phyloP scores from a whole-genome alignment of 2,329 filamentous ascomycete genomes.

The Pseudogymnoascus sp. region DNA sequence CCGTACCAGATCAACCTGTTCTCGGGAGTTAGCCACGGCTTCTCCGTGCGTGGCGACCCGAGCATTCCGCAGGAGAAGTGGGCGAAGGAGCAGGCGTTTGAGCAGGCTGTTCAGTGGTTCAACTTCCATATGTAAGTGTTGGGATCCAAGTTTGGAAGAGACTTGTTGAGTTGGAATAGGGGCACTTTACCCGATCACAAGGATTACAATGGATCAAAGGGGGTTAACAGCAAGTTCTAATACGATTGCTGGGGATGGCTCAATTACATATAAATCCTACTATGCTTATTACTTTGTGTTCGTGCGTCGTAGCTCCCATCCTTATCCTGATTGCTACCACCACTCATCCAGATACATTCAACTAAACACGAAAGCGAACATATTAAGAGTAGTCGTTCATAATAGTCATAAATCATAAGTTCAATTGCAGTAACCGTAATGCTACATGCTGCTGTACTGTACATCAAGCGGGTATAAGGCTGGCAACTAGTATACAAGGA shows the following conservation, averaged over 20 bases:
- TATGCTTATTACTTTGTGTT: neutral
- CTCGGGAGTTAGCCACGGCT: constrained; percentile 67
- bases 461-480: constrained; percentile 8
- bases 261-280: neutral
- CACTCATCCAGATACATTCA: neutral
- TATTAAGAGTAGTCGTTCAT: neutral
- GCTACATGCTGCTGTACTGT: constrained; percentile 3
- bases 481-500: constrained; percentile 8
- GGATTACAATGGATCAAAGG: neutral
- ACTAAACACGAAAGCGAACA: neutral
- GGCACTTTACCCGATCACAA: neutral
- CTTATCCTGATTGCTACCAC: neutral
- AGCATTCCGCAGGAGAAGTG: constrained; percentile 53
- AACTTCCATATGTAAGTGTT: constrained; percentile 42
- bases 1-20: constrained; percentile 68
- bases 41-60: constrained; percentile 62
- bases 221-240: neutral
- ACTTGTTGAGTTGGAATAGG: constrained; percentile 5
- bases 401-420: constrained; percentile 4
- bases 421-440: neutral
- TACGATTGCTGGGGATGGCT: too few relatives aligned
- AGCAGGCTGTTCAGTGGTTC: constrained; percentile 74
- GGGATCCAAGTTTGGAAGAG: constrained; percentile 1
- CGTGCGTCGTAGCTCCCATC: neutral
- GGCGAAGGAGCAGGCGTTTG: constrained; percentile 75